Percentiles rank a stretch among this genome's conserved stretches.
phyloP scores from a whole-genome alignment of 345 rosid species.

The Angophora floribunda region DNA sequence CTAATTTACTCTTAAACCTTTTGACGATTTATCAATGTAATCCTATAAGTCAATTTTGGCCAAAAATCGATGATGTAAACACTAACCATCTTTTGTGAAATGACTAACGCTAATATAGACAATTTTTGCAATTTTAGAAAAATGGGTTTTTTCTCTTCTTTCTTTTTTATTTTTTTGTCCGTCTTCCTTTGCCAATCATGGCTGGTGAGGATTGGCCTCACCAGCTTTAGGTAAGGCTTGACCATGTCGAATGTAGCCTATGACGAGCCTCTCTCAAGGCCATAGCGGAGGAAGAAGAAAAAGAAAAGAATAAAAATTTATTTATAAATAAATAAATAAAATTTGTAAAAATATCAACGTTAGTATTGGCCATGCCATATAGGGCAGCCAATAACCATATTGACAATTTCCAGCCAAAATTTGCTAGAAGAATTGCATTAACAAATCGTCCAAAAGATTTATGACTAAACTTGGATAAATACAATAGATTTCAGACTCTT shows the following conservation, averaged over 20 bases:
- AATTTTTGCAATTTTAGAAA: not conserved
- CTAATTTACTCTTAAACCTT: not conserved
- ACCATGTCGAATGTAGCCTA: rapidly evolving
- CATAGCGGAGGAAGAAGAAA: not conserved
- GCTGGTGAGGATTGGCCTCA: not conserved
- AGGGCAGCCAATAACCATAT: rapidly evolving
- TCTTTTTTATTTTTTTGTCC: not conserved
- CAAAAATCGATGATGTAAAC: not conserved
- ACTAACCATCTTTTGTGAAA: rapidly evolving
- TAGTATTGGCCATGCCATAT: rapidly evolving
- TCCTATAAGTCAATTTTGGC: rapidly evolving
- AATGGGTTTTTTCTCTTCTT: not conserved
- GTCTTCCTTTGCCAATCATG: rapidly evolving
- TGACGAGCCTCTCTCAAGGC: rapidly evolving
- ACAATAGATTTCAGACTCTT: rapidly evolving
- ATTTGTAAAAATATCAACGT: rapidly evolving
- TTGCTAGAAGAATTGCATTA: rapidly evolving
- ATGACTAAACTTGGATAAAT: not conserved
- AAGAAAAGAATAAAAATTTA: not conserved
- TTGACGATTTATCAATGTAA: rapidly evolving
- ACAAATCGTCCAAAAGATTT: not conserved
- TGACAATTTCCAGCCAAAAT: not conserved
- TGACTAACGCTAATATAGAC: rapidly evolving
- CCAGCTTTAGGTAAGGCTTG: not conserved
- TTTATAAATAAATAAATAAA: not conserved